Conservation (phyloP, 306 rosid species). For the Mimosa bimucronata region DNA sequence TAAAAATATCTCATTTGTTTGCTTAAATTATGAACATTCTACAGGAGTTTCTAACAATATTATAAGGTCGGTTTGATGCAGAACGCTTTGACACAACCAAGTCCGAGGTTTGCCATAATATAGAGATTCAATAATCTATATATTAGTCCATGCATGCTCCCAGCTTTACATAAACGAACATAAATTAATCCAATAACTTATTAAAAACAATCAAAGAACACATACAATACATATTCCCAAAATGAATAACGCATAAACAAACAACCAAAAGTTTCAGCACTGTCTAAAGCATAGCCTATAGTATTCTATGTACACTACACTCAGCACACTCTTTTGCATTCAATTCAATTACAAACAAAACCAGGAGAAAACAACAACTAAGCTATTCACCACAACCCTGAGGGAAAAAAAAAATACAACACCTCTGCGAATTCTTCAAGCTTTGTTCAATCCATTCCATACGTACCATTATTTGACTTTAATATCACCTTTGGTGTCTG, state of each 20-base stretch:
- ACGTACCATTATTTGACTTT: conserved; percentile 58
- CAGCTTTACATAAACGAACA: conserved; percentile 4
- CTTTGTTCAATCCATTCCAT: conserved; percentile 19
- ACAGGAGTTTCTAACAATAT: not conserved
- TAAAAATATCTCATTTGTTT: not conserved
- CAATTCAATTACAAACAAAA: conserved; percentile 47
- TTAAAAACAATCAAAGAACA: conserved; percentile 41
- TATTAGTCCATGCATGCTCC: not conserved
- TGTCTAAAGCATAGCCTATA: conserved; percentile 50
- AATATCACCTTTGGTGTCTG: conserved; percentile 67
- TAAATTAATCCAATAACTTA: conserved; percentile 40
- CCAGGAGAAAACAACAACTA: conserved; percentile 46
- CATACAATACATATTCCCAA: conserved; percentile 41
- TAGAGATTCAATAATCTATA: not conserved
- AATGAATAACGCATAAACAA: conserved; percentile 45
- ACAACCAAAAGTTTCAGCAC: conserved; percentile 45
- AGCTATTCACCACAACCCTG: conserved; percentile 39
- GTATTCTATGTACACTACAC: conserved; percentile 63
- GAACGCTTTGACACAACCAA: not conserved
- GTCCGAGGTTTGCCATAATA: not conserved
- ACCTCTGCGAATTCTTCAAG: conserved; percentile 43
- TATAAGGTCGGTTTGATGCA: not conserved
- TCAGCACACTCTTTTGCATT: conserved; percentile 48
- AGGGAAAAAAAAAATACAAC: conserved; percentile 24
- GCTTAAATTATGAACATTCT: not conserved